A percentile compares a stretch with the other conserved stretches of the same genome.
Conservation (phyloP, 1,284 basidiomycete genomes). For the Kwoniella shivajii region DNA sequence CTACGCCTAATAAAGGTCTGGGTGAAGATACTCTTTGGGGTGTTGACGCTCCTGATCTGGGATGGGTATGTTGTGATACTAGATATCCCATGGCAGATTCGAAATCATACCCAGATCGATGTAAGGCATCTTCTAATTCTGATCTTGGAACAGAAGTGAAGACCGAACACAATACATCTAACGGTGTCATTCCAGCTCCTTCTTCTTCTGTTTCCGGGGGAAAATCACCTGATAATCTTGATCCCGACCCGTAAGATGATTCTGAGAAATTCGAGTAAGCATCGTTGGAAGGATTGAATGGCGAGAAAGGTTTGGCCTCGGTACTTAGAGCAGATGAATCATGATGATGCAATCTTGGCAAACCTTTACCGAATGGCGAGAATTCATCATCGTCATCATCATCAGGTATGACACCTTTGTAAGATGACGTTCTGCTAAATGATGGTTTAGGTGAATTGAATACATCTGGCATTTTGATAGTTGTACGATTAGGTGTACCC, state of each 20-base stretch:
- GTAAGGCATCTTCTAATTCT: constrained; percentile 90
- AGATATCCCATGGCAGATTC: constrained; percentile 92
- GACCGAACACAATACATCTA: constrained; percentile 91
- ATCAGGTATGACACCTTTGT: constrained; percentile 44
- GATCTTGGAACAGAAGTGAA: constrained; percentile 84
- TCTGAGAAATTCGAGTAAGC: constrained; percentile 3
- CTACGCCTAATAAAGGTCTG: constrained; percentile 38
- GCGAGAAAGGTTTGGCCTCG: constrained; percentile 48
- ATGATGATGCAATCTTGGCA: constrained; percentile 39
- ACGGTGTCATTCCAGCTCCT: constrained; percentile 86
- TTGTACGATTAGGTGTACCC: constrained; percentile 41
- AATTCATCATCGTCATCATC: constrained; percentile 63
- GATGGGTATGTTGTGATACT: constrained; percentile 64
- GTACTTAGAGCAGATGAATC: constrained; percentile 29
- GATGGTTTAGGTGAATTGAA: constrained; percentile 35
- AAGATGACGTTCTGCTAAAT: constrained; percentile 21
- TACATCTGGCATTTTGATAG: constrained; percentile 43
- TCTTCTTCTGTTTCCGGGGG: constrained; percentile 30
- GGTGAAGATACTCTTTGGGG: constrained; percentile 46
- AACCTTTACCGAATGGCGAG: constrained; percentile 57
- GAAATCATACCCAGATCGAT: constrained; percentile 87
- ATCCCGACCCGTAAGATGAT: constrained; percentile 18
- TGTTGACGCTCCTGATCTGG: constrained; percentile 48
- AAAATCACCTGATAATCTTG: constrained; percentile 27
- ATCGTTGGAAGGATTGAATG: constrained; percentile 21